Percentiles rank a stretch among this genome's conserved stretches.
phyloP scores from a whole-genome alignment of 2,329 filamentous ascomycete genomes.

The Dactylellina parvicollis region DNA sequence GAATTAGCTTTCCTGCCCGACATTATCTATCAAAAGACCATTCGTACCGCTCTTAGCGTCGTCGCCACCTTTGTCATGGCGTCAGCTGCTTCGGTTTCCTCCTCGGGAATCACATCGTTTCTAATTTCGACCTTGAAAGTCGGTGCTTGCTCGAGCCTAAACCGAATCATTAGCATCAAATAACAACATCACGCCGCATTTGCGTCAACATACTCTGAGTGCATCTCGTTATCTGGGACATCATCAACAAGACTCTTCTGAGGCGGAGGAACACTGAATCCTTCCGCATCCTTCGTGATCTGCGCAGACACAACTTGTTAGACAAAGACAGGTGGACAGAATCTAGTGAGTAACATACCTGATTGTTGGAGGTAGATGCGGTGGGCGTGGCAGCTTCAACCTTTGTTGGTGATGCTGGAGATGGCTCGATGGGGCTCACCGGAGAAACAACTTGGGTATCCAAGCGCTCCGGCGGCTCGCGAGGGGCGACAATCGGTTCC shows the following conservation, averaged over 20 bases:
- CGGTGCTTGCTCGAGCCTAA: slow-evolving; percentile 61
- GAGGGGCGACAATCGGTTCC: slow-evolving; percentile 14
- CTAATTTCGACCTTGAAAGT: slow-evolving; percentile 81
- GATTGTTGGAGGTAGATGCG: slow-evolving; percentile 23
- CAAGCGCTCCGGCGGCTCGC: slow-evolving; percentile 32
- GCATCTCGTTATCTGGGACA: slow-evolving; percentile 60
- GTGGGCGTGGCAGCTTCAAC: slow-evolving; percentile 35
- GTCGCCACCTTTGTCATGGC: slow-evolving; percentile 80
- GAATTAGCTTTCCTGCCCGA: slow-evolving; percentile 4
- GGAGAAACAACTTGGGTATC: slow-evolving; percentile 28
- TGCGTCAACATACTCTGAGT: slow-evolving; percentile 54
- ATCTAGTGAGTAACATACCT: slow-evolving; percentile 6
- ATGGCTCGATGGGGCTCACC: slow-evolving; percentile 11
- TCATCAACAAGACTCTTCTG: slow-evolving; percentile 65
- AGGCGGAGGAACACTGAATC: slow-evolving; percentile 76
- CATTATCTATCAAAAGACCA: not conserved
- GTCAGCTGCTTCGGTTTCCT: slow-evolving; percentile 77
- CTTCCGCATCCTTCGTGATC: slow-evolving; percentile 75
- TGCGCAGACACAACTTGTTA: slow-evolving; percentile 47
- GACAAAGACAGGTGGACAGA: not conserved
- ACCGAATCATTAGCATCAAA: slow-evolving; percentile 56
- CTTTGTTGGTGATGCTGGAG: slow-evolving; percentile 29
- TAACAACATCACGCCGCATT: not conserved
- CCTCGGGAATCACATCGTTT: slow-evolving; percentile 79
- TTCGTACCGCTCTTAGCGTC: slow-evolving; percentile 70